Evolutionary conservation across 306 rosid genomes (phyloP).

Genomic region (Astragalus glycyphyllos): DNA sequence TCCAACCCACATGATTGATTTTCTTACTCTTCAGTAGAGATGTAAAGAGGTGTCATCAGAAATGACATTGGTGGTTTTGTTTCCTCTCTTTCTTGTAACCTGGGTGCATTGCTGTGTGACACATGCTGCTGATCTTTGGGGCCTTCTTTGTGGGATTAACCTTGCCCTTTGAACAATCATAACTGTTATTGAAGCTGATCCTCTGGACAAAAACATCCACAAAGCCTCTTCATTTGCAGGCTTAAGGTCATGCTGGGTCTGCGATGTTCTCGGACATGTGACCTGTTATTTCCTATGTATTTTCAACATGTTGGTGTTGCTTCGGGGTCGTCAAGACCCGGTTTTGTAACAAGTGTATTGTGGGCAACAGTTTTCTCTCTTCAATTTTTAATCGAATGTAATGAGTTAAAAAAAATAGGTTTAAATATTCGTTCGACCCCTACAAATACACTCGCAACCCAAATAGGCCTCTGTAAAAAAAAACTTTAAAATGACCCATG

Average conservation of each 20-base stretch:
- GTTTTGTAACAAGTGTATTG: not conserved
- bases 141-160: not conserved
- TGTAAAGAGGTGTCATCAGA: constrained; percentile 14
- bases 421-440: too few relatives aligned
- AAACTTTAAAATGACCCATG: too few relatives aligned
- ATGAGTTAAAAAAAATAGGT: not conserved
- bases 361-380: not conserved
- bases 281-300: not conserved
- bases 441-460: too few relatives aligned
- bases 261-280: not conserved
- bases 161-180: constrained; percentile 4
- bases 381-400: not conserved
- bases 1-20: not conserved
- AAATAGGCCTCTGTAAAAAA: too few relatives aligned
- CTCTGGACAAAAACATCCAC: not conserved
- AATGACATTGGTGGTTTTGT: constrained; percentile 9
- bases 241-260: not conserved
- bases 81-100: not conserved
- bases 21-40: not conserved
- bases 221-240: constrained; percentile 12
- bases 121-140: not conserved
- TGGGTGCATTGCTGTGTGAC: not conserved
- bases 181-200: not conserved
- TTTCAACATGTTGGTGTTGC: not conserved
- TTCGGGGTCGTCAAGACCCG: not conserved